Evolutionary conservation across 345 rosid species (phyloP).

Genomic region (Citrus trifoliata): DNA sequence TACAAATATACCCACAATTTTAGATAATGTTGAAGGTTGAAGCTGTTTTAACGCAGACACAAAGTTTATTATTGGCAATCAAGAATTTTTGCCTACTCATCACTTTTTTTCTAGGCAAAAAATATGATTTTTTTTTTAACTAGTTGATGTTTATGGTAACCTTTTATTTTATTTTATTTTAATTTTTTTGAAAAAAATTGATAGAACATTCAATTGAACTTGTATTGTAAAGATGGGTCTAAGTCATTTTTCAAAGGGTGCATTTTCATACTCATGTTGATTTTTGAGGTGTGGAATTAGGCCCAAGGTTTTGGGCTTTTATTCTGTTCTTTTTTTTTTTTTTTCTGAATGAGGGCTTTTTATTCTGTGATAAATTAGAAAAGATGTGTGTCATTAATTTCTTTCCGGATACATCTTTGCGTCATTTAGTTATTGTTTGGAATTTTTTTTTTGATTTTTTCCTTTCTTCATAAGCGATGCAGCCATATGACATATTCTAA

Average conservation of each 20-base stretch:
- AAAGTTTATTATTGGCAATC: no score
- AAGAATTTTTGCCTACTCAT: no score
- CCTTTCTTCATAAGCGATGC: background rate
- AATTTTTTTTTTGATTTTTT: background rate
- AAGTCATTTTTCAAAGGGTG: background rate
- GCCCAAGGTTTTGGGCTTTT: background rate
- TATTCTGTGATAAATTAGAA: no score
- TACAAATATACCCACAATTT: background rate
- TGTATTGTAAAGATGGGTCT: background rate
- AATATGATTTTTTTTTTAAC: no score
- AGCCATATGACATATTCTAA: background rate
- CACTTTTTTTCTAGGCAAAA: no score
- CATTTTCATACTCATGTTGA: background rate
- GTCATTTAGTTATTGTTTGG: background rate
- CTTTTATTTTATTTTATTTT: background rate
- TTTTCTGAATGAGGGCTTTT: no score
- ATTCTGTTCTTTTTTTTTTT: background rate
- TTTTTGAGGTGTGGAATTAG: background rate
- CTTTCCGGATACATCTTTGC: background rate
- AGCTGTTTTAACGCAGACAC: no score
- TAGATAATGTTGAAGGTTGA: background rate
- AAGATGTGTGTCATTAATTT: no score
- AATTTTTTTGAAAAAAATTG: background rate
- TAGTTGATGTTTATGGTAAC: background rate
- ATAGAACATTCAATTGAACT: background rate